These are phyloP conservation scores for Perilla frutescens DNA, from an alignment of 257 asterid genomes.

Conservation along the genomic window DNA sequence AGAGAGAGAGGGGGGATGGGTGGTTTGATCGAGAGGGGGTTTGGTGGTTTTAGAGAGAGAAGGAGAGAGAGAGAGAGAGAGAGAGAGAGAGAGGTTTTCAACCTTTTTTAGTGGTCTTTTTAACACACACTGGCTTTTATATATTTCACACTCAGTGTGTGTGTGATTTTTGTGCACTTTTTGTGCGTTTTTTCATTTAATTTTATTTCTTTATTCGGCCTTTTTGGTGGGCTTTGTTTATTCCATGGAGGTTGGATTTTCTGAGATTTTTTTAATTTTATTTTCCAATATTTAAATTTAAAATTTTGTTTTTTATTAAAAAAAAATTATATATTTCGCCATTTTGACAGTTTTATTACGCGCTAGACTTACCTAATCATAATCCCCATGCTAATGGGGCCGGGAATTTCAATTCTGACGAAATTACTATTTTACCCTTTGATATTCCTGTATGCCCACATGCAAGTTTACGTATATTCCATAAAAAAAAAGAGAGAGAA, in stretches of 20 bases:
- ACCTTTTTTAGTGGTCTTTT: conserved; percentile 33
- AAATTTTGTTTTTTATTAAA: not conserved
- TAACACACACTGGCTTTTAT: conserved; percentile 42
- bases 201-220: conserved; percentile 26
- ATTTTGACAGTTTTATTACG: conserved; percentile 37
- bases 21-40: conserved; percentile 50
- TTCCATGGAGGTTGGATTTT: conserved; percentile 27
- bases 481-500: too few relatives aligned
- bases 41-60: conserved; percentile 49
- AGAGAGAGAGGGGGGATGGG: not conserved
- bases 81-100: conserved; percentile 36
- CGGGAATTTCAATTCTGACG: not conserved
- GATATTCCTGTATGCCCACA: conserved; percentile 2
- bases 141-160: conserved; percentile 42
- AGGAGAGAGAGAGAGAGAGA: conserved; percentile 29
- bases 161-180: conserved; percentile 47
- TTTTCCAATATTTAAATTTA: not conserved
- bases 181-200: conserved; percentile 29
- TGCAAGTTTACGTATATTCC: not conserved
- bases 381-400: conserved; percentile 13
- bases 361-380: conserved; percentile 33
- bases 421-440: conserved; percentile 28
- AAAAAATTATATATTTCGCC: not conserved
- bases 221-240: conserved; percentile 31
- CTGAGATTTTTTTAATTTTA: not conserved